Evolutionary conservation across 768 basidiomycete species (phyloP).

Genomic region (Gloeopeniophorella convolvens): DNA sequence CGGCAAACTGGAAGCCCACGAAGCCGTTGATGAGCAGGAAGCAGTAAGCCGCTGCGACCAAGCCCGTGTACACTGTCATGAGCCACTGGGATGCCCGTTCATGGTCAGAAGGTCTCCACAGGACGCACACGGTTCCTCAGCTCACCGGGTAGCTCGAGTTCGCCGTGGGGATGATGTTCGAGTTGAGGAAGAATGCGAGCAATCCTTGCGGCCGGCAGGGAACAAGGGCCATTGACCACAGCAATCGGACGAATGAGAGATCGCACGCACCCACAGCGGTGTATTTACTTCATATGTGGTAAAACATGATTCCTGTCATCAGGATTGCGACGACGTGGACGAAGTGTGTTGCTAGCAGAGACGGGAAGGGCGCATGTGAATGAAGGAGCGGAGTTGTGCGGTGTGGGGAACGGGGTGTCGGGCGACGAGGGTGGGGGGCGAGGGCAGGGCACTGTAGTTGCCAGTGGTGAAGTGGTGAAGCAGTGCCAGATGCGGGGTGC

Average conservation of each 20-base stretch:
- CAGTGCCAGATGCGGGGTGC: no score
- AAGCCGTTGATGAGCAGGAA: conserved; percentile 96
- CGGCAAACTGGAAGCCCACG: conserved; percentile 97
- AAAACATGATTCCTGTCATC: conserved; percentile 98
- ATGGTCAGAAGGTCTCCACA: background rate
- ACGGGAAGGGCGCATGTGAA: conserved; percentile 72
- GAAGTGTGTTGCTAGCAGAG: conserved; percentile 77
- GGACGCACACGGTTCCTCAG: conserved; percentile 18
- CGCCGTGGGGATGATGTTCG: conserved; percentile 88
- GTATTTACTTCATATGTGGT: conserved; percentile 95
- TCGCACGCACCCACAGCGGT: conserved; percentile 73
- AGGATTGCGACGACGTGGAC: conserved; percentile 95
- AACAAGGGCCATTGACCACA: background rate
- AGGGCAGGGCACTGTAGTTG: no score
- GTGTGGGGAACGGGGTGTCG: no score
- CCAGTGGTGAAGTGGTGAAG: no score
- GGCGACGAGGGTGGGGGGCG: no score
- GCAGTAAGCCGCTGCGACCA: conserved; percentile 87
- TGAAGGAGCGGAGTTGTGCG: conserved; percentile 87
- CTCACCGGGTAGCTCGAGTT: conserved; percentile 80
- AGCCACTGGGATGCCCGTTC: conserved; percentile 68
- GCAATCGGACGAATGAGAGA: background rate
- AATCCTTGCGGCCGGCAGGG: conserved; percentile 77
- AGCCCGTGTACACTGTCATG: conserved; percentile 86
- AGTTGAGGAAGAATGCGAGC: conserved; percentile 94